phyloP scores from a whole-genome alignment of 2,329 filamentous ascomycete species.

The Neopestalotiopsis sp. region DNA sequence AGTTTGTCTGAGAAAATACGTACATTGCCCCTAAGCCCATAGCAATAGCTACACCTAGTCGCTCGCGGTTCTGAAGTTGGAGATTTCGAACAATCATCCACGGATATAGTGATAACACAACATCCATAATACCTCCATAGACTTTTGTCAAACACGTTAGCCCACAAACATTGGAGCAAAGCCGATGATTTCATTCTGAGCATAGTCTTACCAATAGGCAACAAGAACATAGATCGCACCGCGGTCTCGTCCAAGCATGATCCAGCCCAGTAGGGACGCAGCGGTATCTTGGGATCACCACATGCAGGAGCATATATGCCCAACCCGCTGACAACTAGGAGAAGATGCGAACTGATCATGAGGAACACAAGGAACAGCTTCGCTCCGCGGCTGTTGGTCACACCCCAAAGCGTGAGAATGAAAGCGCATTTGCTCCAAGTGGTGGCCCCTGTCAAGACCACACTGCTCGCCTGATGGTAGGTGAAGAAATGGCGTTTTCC shows the following conservation, averaged over 20 bases:
- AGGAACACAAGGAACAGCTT: constrained; percentile 5
- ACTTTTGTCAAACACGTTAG: background rate
- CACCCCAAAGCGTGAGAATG: constrained; percentile 34
- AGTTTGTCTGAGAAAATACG: background rate
- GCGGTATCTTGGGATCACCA: constrained; percentile 10
- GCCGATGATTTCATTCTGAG: background rate
- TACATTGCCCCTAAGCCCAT: constrained; percentile 11
- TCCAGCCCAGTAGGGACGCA: constrained; percentile 4
- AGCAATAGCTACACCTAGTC: constrained; percentile 11
- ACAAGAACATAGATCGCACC: background rate
- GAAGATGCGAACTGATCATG: constrained; percentile 6
- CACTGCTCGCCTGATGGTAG: constrained; percentile 10
- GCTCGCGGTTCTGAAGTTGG: constrained; percentile 6
- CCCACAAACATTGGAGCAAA: background rate
- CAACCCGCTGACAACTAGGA: background rate
- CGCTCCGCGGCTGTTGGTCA: background rate
- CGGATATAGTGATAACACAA: constrained; percentile 1
- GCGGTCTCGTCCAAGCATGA: background rate
- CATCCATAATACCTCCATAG: constrained; percentile 11
- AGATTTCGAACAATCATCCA: constrained; percentile 10
- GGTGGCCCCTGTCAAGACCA: constrained; percentile 26
- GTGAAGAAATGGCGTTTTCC: constrained; percentile 11
- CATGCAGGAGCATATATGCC: constrained; percentile 9
- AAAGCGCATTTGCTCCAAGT: constrained; percentile 40
- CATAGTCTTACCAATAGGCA: constrained; percentile 1